Conservation (phyloP, 192 early-diverging fungal species). For the Coemansia sp. region DNA sequence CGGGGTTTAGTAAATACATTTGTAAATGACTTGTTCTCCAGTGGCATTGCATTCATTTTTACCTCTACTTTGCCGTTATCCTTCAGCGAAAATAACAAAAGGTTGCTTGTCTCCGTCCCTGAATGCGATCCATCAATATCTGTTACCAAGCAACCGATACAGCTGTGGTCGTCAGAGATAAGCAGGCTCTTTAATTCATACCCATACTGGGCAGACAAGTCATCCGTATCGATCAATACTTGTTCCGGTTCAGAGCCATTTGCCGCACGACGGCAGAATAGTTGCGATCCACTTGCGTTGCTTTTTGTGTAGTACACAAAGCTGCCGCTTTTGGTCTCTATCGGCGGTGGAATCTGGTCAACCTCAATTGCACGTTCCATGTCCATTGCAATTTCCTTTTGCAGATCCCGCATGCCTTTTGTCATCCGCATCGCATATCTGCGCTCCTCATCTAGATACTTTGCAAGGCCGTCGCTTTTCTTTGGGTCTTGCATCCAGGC, state of each 20-base stretch:
- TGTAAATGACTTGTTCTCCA: no score
- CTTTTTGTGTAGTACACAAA: constrained; percentile 31
- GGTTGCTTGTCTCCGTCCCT: constrained; percentile 26
- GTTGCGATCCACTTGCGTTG: constrained; percentile 10
- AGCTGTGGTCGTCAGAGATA: constrained; percentile 37
- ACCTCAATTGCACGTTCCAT: constrained; percentile 42
- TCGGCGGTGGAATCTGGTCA: constrained; percentile 33
- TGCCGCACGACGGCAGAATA: constrained; percentile 32
- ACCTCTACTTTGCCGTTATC: constrained; percentile 19
- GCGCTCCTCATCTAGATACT: constrained; percentile 32
- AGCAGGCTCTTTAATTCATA: constrained; percentile 35
- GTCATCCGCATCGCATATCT: constrained; percentile 31
- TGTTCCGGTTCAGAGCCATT: constrained; percentile 13
- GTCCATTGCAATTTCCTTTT: constrained; percentile 30
- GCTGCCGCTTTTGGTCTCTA: constrained; percentile 41
- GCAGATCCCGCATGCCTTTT: constrained; percentile 17
- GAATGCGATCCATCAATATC: constrained; percentile 5
- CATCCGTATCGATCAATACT: constrained; percentile 31
- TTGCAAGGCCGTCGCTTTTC: constrained; percentile 10
- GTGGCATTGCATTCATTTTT: background rate
- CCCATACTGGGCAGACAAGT: constrained; percentile 9
- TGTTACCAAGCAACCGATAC: constrained; percentile 31
- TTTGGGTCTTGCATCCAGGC: constrained; percentile 47
- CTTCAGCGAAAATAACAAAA: constrained; percentile 27
- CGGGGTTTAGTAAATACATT: background rate